Evolutionary conservation across 805 yeast species (phyloP).

Genomic region (Scheffersomyces coipomensis): DNA sequence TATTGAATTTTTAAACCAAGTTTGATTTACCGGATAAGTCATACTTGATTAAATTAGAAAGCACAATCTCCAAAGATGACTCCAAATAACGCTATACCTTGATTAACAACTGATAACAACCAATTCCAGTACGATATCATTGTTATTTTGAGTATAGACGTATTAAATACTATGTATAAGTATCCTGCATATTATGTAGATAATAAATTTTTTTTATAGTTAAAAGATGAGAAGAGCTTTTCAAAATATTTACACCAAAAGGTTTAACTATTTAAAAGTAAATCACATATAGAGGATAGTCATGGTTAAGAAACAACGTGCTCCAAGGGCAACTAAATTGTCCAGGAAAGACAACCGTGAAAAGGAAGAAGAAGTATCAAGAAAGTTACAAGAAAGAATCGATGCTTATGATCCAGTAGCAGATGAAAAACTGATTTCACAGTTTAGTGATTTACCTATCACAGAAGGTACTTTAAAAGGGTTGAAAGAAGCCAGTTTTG

Average conservation of each 20-base stretch:
- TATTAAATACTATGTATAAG: neutral
- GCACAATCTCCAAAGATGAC: neutral
- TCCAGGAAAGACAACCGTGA: slow-evolving; percentile 19
- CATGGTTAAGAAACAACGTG: neutral
- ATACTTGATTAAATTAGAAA: neutral
- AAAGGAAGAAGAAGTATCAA: slow-evolving; percentile 33
- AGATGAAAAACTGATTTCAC: slow-evolving; percentile 27
- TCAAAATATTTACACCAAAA: too few relatives aligned
- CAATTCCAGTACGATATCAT: neutral
- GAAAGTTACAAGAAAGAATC: slow-evolving; percentile 49
- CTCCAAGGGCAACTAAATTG: neutral
- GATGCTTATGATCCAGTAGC: slow-evolving; percentile 50
- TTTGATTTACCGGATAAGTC: neutral
- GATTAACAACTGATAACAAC: neutral
- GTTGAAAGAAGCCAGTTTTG: slow-evolving; percentile 72
- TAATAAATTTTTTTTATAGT: neutral
- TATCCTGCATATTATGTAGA: neutral
- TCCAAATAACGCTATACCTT: too few relatives aligned
- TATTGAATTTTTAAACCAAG: slow-evolving; percentile 31
- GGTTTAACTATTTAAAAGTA: too few relatives aligned
- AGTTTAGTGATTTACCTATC: slow-evolving; percentile 78
- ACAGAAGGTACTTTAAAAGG: slow-evolving; percentile 67
- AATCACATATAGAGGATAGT: neutral
- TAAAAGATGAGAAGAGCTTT: slow-evolving; percentile 3
- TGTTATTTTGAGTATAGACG: slow-evolving; percentile 1